Evolutionary conservation across 345 rosid species (phyloP).

Genomic region (Eucalyptus pumila): DNA sequence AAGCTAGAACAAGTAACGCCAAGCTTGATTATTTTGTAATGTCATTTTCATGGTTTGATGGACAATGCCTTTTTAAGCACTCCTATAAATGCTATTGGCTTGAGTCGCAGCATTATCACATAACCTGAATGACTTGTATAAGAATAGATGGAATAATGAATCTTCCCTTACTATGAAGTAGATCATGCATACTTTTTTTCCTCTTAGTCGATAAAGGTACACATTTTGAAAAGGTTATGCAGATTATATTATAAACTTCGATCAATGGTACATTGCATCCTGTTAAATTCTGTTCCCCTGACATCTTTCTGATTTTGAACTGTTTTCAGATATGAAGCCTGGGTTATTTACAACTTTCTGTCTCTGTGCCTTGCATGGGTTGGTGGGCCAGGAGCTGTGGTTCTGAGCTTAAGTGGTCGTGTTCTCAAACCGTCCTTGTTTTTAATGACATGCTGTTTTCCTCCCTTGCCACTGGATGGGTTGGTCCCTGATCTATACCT

Average conservation of each 20-base stretch:
- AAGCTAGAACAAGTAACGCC: not conserved
- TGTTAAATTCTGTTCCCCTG: not conserved
- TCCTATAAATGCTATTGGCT: not conserved
- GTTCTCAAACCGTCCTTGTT: constrained; percentile 68
- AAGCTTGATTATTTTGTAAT: not conserved
- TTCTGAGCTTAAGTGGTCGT: constrained; percentile 80
- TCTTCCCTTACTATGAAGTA: not conserved
- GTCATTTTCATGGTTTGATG: not conserved
- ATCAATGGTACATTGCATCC: not conserved
- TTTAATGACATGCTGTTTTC: constrained; percentile 92
- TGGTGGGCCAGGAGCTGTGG: constrained; percentile 97
- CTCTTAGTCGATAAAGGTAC: not conserved
- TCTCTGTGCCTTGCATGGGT: constrained; percentile 96
- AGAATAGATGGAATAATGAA: not conserved
- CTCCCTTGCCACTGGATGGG: constrained; percentile 86
- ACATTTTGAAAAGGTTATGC: not conserved
- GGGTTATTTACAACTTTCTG: constrained; percentile 94
- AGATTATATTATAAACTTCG: not conserved
- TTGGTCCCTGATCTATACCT: constrained; percentile 17
- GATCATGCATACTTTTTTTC: not conserved
- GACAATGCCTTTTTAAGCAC: not conserved
- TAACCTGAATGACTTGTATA: not conserved
- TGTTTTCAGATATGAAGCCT: constrained; percentile 86
- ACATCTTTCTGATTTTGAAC: not conserved
- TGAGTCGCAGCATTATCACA: not conserved